These are phyloP conservation scores for Harringtonia aguacate DNA, from an alignment of 2,329 filamentous ascomycete genomes.

Conservation along the genomic window DNA sequence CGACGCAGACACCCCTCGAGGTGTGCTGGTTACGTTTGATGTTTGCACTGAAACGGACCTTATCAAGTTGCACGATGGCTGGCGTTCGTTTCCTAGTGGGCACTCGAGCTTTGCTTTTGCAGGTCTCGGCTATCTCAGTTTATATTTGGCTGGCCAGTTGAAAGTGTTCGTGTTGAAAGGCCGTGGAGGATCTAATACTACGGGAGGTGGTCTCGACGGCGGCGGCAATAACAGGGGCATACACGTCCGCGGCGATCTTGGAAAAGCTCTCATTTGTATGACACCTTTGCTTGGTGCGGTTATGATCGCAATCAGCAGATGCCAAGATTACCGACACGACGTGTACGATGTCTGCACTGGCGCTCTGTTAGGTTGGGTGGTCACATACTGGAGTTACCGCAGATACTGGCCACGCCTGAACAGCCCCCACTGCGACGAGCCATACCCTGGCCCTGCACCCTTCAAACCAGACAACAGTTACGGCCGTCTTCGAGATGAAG, in stretches of 20 bases:
- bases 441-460: conserved; percentile 34
- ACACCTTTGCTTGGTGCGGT: conserved; percentile 49
- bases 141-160: conserved; percentile 60
- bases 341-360: conserved; percentile 59
- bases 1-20: conserved; percentile 29
- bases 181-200: neutral
- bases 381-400: conserved; percentile 57
- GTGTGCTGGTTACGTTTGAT: conserved; percentile 49
- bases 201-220: neutral
- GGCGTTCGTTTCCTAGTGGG: conserved; percentile 73
- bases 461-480: conserved; percentile 18
- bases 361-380: conserved; percentile 44
- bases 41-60: conserved; percentile 64
- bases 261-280: conserved; percentile 46
- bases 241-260: conserved; percentile 30
- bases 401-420: conserved; percentile 50
- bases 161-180: conserved; percentile 36
- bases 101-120: conserved; percentile 72
- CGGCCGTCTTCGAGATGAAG: conserved; percentile 40
- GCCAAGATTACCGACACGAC: conserved; percentile 61
- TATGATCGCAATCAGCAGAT: conserved; percentile 59
- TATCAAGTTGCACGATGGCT: conserved; percentile 68
- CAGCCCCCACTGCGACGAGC: conserved; percentile 43
- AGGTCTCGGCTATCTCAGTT: conserved; percentile 62
- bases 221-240: conserved; percentile 1